Evolutionary conservation across 2,329 filamentous ascomycete species (phyloP).

Genomic region (Colletotrichum eremochloae): DNA sequence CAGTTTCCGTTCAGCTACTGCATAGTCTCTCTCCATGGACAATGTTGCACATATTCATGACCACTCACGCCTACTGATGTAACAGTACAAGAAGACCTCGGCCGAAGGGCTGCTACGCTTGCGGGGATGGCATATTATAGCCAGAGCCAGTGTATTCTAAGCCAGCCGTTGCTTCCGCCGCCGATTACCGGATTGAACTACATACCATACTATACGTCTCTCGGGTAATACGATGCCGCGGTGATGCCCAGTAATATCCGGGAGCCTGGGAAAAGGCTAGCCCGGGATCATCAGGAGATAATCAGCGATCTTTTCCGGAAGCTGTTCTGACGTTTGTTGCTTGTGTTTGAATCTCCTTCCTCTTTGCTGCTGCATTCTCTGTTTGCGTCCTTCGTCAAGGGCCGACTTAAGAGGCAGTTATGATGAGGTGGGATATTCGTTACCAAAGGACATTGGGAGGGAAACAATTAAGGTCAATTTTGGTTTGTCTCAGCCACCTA

Average conservation of each 20-base stretch:
- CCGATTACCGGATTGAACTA: conserved; percentile 30
- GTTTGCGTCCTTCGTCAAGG: conserved; percentile 13
- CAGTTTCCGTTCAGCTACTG: conserved; percentile 8
- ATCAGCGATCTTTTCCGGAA: conserved; percentile 3
- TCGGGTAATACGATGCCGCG: conserved; percentile 7
- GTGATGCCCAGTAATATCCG: conserved; percentile 3
- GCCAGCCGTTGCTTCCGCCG: conserved; percentile 34
- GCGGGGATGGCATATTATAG: conserved; percentile 22
- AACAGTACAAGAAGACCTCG: conserved; percentile 24
- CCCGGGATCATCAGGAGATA: conserved; percentile 3
- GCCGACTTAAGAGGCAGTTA: neutral
- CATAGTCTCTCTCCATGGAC: conserved; percentile 9
- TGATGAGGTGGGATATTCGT: neutral
- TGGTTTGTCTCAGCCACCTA: conserved; percentile 31
- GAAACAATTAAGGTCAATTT: neutral
- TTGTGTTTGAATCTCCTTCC: neutral
- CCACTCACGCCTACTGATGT: conserved; percentile 5
- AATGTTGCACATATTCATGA: conserved; percentile 15
- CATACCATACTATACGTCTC: conserved; percentile 17
- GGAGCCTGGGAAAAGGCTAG: conserved; percentile 8
- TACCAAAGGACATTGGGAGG: conserved; percentile 3
- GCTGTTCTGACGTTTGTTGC: neutral
- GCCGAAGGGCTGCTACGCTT: conserved; percentile 36
- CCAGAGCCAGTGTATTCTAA: conserved; percentile 26
- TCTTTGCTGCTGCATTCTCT: neutral